Percentiles rank a stretch among this genome's conserved stretches.
Conservation (phyloP, 306 rosid genomes). For the Citrullus mucosospermus region DNA sequence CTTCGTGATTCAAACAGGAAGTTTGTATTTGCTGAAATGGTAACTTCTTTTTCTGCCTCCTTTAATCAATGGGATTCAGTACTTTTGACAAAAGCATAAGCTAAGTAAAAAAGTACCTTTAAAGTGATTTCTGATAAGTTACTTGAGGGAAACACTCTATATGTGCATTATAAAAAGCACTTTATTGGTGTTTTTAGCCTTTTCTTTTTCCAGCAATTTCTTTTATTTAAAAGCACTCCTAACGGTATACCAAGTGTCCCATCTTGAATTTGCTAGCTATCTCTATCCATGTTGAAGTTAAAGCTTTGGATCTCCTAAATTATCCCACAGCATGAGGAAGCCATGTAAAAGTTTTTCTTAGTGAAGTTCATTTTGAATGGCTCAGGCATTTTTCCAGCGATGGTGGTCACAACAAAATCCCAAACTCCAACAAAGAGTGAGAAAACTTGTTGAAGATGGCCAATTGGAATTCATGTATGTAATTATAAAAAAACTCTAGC, state of each 20-base stretch:
- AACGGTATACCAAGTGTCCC: background rate
- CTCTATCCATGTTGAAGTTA: background rate
- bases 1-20: slow-evolving; percentile 64
- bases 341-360: background rate
- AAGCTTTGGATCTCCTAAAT: background rate
- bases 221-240: background rate
- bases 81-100: background rate
- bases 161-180: background rate
- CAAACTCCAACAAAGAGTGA: slow-evolving; percentile 40
- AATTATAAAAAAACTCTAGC: background rate
- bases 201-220: background rate
- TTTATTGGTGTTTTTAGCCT: background rate
- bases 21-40: slow-evolving; percentile 78
- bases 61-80: background rate
- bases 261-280: background rate
- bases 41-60: slow-evolving; percentile 15
- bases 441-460: slow-evolving; percentile 45
- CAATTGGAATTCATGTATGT: slow-evolving; percentile 68
- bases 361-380: background rate
- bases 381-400: slow-evolving; percentile 62
- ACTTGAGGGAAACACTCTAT: background rate
- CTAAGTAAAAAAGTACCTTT: background rate
- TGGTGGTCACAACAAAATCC: slow-evolving; percentile 75
- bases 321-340: background rate
- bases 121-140: background rate